Evolutionary conservation across 345 rosid genomes (phyloP), one percentile per base, ranked within the genome.

Genomic region (Alliaria petiolata): DNA sequence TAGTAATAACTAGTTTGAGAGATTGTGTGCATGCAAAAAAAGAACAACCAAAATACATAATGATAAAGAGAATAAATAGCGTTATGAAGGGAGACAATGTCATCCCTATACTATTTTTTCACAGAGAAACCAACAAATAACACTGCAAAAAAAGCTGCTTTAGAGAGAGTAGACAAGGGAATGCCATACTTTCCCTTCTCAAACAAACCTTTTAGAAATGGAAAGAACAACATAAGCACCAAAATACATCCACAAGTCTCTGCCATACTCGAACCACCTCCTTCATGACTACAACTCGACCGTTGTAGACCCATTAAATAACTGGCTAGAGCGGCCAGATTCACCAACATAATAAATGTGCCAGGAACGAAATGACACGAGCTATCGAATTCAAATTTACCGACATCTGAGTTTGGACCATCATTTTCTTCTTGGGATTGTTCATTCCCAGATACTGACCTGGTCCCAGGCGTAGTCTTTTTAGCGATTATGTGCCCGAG

Each of bases 131-230:
- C 17, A 58, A 69, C 20, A 69, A 83, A 81, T 10, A 62, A 4
- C 1, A 78, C 8, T 4, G 85, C 78, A 22, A 84, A 59, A 1
- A 65, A 28, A 49, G 72, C 49, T 9, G 87, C 81, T 60, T 81
- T 90, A 59, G 50, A 69, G 0, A 84, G 73, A 4, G 85, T 88
- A 1, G 85, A 40, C 1, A 40, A 26, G 0, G 95, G 92, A 31
- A 86, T 85, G n/a, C 92, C 84, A 77, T 77, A 74, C 44, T 83
- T 84, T 31, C 86, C 91, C 55, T 61, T 85, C n/a, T 62, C 34
- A 67, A 84, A 75, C 71, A 87, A 16, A 17, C 89, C 92, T 45
- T 76, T 82, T 0, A 82, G 26, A 61, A 84, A 84, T 8, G 87
- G 84, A 79, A 70, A 54, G 54, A 85, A 86, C 66, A 74, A 77